Conservation (phyloP, 2,329 filamentous ascomycete genomes). For the Aureobasidium subglaciale region DNA sequence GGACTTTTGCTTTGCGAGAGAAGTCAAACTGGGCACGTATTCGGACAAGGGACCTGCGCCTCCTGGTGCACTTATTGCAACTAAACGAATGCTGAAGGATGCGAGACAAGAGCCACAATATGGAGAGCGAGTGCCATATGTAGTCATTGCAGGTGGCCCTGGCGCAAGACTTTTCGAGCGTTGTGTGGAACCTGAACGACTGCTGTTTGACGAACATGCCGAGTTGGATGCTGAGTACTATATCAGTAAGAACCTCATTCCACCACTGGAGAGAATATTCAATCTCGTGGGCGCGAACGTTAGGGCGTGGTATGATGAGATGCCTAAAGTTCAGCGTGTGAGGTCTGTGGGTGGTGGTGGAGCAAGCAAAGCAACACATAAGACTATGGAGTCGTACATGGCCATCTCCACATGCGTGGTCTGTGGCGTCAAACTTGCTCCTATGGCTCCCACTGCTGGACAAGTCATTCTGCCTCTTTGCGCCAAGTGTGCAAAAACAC, state of each 20-base stretch:
- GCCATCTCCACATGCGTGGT: conserved; percentile 70
- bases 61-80: conserved; percentile 81
- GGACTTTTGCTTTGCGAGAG: conserved; percentile 91
- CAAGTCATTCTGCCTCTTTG: conserved; percentile 47
- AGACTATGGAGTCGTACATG: conserved; percentile 93
- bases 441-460: conserved; percentile 19
- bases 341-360: conserved; percentile 48
- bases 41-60: conserved; percentile 72
- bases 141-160: conserved; percentile 82
- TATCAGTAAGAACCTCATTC: conserved; percentile 91
- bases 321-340: conserved; percentile 82
- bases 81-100: conserved; percentile 78
- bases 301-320: conserved; percentile 86
- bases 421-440: conserved; percentile 56
- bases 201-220: conserved; percentile 68
- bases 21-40: conserved; percentile 87
- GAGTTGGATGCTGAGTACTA: conserved; percentile 94
- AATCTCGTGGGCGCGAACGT: conserved; percentile 92
- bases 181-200: conserved; percentile 77
- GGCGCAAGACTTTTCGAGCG: conserved; percentile 81
- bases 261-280: conserved; percentile 91
- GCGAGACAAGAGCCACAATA: conserved; percentile 85
- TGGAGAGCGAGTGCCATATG: conserved; percentile 89
- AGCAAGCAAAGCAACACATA: conserved; percentile 26
- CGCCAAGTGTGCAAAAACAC: conserved; percentile 45